A percentile compares a stretch with the other conserved stretches of the same genome.
phyloP scores from a whole-genome alignment of 305 asterid genomes.

The Fraxinus dipetala region DNA sequence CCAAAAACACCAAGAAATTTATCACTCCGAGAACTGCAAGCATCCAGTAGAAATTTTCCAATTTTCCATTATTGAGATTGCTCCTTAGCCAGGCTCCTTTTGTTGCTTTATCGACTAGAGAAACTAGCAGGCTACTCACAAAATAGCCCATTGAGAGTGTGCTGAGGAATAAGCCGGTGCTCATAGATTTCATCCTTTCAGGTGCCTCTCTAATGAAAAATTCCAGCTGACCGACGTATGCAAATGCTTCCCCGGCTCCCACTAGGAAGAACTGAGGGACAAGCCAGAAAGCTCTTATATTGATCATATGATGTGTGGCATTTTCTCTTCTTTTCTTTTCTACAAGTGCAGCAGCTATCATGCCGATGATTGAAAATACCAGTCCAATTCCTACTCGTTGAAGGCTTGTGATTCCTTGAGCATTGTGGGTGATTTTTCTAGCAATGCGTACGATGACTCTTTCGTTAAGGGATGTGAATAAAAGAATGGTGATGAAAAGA shows the following conservation, averaged over 20 bases:
- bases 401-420: conserved; percentile 65
- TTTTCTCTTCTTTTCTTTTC: conserved; percentile 46
- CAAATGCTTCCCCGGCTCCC: conserved; percentile 87
- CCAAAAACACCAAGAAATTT: conserved; percentile 49
- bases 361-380: conserved; percentile 54
- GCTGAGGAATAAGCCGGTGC: conserved; percentile 73
- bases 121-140: conserved; percentile 72
- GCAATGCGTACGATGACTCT: conserved; percentile 58
- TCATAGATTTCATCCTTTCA: conserved; percentile 84
- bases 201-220: conserved; percentile 85
- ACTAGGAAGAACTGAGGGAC: conserved; percentile 76
- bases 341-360: conserved; percentile 67
- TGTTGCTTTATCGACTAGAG: conserved; percentile 49
- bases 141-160: conserved; percentile 78
- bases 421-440: conserved; percentile 47
- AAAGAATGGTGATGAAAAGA: conserved; percentile 67
- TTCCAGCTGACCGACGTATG: conserved; percentile 84
- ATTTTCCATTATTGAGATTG: conserved; percentile 48
- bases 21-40: conserved; percentile 63
- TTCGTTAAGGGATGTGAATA: conserved; percentile 72
- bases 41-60: conserved; percentile 80
- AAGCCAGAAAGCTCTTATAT: conserved; percentile 72
- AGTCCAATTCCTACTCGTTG: conserved; percentile 82
- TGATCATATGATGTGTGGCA: conserved; percentile 3
- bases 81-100: conserved; percentile 55